Conservation (phyloP, 177 flowering plant genomes). For the Vitis hybrid region DNA sequence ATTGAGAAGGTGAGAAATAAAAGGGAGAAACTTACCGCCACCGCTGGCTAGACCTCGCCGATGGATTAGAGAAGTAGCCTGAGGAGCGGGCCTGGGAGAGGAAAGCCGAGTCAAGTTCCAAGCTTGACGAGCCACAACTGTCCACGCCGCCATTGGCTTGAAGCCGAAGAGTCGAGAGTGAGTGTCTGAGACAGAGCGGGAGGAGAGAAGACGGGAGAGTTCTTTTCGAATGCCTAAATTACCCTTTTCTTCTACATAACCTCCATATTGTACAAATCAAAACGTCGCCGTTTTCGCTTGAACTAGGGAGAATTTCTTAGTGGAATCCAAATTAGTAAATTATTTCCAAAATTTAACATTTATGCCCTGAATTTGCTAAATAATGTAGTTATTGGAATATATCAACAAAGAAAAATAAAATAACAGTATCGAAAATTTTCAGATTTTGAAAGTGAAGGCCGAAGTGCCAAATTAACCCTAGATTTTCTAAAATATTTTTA, state of each 20-base stretch:
- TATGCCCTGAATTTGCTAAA: no score
- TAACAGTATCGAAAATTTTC: no score
- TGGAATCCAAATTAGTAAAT: no score
- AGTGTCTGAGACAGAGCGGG: background rate
- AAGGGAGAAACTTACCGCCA: conserved; percentile 30
- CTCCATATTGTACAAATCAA: no score
- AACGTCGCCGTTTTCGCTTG: no score
- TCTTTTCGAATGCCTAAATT: background rate
- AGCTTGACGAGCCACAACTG: conserved; percentile 36
- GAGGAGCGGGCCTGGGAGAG: conserved; percentile 17
- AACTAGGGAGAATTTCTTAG: no score
- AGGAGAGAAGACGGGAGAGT: background rate
- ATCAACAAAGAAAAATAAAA: no score
- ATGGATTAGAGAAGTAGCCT: conserved; percentile 31
- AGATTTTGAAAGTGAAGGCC: no score
- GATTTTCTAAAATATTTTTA: no score
- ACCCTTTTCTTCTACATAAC: background rate
- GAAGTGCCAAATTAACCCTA: no score
- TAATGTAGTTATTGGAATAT: no score
- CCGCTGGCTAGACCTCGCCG: conserved; percentile 60
- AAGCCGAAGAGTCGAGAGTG: background rate
- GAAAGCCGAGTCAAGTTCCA: conserved; percentile 28
- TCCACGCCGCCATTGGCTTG: conserved; percentile 35
- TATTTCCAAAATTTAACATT: no score
- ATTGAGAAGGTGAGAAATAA: background rate